Conservation (phyloP, 345 rosid species). For the Xanthoceras sorbifolium region DNA sequence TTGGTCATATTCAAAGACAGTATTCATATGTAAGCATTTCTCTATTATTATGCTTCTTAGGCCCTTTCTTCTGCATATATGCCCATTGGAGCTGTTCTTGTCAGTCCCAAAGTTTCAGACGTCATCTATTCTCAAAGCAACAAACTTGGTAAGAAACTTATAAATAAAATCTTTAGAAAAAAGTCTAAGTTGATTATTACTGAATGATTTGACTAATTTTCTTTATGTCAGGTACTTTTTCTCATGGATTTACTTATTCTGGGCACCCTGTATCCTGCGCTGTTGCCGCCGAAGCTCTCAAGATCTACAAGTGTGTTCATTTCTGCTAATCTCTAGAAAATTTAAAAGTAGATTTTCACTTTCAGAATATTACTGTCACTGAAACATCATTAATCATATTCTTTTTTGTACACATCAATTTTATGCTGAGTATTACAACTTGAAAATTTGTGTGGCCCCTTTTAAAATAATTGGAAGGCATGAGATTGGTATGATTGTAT, state of each 20-base stretch:
- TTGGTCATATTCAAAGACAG: not conserved
- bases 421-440: constrained; percentile 3
- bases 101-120: constrained; percentile 83
- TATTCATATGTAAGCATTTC: constrained; percentile 9
- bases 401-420: not conserved
- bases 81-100: constrained; percentile 94
- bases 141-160: constrained; percentile 68
- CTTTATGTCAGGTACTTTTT: constrained; percentile 61
- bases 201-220: constrained; percentile 10
- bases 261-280: constrained; percentile 98
- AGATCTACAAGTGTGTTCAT: constrained; percentile 63
- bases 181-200: not conserved
- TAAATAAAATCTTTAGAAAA: too few species aligned
- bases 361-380: not conserved
- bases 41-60: constrained; percentile 36
- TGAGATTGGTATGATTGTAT: not conserved
- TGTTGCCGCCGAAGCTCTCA: constrained; percentile 77
- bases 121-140: constrained; percentile 92
- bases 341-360: not conserved
- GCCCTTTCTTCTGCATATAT: constrained; percentile 91
- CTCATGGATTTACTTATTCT: constrained; percentile 96
- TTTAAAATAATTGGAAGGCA: not conserved
- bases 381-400: not conserved
- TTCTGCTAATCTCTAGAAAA: constrained; percentile 4
- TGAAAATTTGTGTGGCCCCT: not conserved